Conservation (phyloP, 345 rosid genomes). For the Gossypium sturtianum region DNA sequence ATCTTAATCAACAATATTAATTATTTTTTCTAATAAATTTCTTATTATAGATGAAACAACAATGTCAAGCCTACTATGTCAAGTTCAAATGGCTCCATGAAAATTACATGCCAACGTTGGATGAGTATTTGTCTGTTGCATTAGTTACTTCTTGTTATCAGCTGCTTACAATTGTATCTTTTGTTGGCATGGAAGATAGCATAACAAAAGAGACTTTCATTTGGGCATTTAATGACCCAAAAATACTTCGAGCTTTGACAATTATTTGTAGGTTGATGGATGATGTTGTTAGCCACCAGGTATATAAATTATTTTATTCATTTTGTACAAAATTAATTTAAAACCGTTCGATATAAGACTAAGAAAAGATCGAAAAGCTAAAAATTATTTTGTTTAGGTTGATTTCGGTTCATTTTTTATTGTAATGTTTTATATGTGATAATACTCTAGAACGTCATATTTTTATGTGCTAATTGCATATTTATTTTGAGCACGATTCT, state of each 20-base stretch:
- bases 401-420: background rate
- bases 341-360: too few species aligned
- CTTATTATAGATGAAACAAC: background rate
- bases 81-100: constrained; percentile 29
- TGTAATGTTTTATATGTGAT: background rate
- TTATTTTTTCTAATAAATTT: background rate
- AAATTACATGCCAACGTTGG: constrained; percentile 13
- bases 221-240: constrained; percentile 16
- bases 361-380: too few species aligned
- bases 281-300: constrained; percentile 21
- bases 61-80: background rate
- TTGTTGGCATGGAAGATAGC: constrained; percentile 27
- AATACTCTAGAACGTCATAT: too few species aligned
- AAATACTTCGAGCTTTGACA: constrained; percentile 15
- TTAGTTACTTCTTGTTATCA: background rate
- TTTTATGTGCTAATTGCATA: too few species aligned
- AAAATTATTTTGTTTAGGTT: background rate
- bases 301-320: background rate
- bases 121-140: constrained; percentile 27
- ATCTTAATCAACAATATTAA: background rate
- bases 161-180: background rate
- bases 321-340: background rate
- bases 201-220: constrained; percentile 17
- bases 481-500: too few species aligned
- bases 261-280: background rate